A percentile compares a stretch with the other conserved stretches of the same genome.
These are phyloP conservation scores for Dendrothele bispora DNA, from an alignment of 768 basidiomycete species.

Conservation along the genomic window DNA sequence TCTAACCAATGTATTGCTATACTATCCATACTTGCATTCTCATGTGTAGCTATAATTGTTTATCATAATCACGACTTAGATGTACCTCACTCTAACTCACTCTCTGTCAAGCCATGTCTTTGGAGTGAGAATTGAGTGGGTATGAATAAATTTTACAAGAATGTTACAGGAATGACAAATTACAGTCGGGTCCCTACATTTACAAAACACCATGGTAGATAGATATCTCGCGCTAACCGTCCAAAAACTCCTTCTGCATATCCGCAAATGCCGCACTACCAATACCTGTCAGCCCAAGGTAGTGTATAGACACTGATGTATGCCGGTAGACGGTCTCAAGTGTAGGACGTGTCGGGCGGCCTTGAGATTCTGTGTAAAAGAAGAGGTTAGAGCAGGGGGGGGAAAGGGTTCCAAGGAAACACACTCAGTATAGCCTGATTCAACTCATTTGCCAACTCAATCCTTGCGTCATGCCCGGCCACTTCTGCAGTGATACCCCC, in stretches of 20 bases:
- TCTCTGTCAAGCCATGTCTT: neutral
- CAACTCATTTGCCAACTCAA: slow-evolving; percentile 69
- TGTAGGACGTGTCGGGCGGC: slow-evolving; percentile 65
- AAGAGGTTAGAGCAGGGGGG: neutral
- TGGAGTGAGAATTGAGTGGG: neutral
- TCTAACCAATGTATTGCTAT: slow-evolving; percentile 12
- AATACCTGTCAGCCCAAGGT: slow-evolving; percentile 70
- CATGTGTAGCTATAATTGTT: slow-evolving; percentile 8
- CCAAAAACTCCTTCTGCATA: slow-evolving; percentile 71
- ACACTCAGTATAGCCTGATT: slow-evolving; percentile 82
- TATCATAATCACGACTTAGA: slow-evolving; percentile 1
- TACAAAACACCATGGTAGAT: slow-evolving; percentile 5
- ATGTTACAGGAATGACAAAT: neutral
- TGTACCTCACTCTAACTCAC: neutral
- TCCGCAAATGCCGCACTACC: slow-evolving; percentile 84
- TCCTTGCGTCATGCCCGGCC: slow-evolving; percentile 66
- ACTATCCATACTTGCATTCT: neutral
- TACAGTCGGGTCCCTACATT: neutral
- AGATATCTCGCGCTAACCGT: slow-evolving; percentile 18
- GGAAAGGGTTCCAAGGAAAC: slow-evolving; percentile 24
- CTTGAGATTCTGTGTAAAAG: slow-evolving; percentile 65
- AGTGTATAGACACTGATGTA: slow-evolving; percentile 62
- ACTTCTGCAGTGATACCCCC: slow-evolving; percentile 67
- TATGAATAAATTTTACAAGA: neutral
- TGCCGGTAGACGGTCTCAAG: slow-evolving; percentile 81